Percentiles rank a stretch among this genome's conserved stretches.
Conservation (phyloP, 176 grass and related monocot genomes). For the Panicum miliaceum region DNA sequence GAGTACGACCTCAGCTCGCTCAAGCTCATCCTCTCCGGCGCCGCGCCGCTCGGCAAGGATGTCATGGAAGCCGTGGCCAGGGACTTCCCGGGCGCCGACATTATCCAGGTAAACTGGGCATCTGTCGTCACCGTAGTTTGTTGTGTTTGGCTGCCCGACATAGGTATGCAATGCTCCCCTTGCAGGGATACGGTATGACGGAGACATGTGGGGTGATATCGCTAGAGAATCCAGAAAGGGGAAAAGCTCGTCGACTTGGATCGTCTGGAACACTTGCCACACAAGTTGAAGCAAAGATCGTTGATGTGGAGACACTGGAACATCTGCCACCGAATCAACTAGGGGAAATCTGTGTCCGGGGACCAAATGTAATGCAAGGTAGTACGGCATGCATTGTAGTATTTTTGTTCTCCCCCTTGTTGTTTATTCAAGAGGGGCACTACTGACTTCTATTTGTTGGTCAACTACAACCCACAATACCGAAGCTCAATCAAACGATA, state of each 20-base stretch:
- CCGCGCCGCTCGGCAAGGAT: constrained; percentile 91
- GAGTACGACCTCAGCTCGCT: constrained; percentile 87
- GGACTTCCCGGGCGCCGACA: constrained; percentile 55
- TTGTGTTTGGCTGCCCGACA: no score
- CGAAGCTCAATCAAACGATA: constrained; percentile 8
- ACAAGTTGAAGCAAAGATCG: constrained; percentile 74
- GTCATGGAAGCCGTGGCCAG: constrained; percentile 81
- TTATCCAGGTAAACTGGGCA: constrained; percentile 66
- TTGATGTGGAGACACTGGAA: constrained; percentile 59
- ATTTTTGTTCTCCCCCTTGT: no score
- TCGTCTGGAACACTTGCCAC: constrained; percentile 69
- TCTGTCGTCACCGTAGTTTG: neutral
- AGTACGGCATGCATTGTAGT: constrained; percentile 27
- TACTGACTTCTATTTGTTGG: neutral
- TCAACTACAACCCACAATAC: neutral
- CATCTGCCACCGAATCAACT: constrained; percentile 74
- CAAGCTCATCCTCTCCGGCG: constrained; percentile 70
- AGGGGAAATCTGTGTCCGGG: constrained; percentile 83
- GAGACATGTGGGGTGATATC: constrained; percentile 86
- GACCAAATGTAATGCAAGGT: constrained; percentile 95
- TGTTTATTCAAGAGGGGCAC: neutral
- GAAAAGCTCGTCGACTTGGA: constrained; percentile 61
- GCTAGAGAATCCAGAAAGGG: constrained; percentile 48
- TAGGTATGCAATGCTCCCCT: neutral
- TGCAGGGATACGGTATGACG: constrained; percentile 94